Base-by-base conservation (phyloP, 192 early-diverging fungal genomes). In the Linnemannia zychae region DNA sequence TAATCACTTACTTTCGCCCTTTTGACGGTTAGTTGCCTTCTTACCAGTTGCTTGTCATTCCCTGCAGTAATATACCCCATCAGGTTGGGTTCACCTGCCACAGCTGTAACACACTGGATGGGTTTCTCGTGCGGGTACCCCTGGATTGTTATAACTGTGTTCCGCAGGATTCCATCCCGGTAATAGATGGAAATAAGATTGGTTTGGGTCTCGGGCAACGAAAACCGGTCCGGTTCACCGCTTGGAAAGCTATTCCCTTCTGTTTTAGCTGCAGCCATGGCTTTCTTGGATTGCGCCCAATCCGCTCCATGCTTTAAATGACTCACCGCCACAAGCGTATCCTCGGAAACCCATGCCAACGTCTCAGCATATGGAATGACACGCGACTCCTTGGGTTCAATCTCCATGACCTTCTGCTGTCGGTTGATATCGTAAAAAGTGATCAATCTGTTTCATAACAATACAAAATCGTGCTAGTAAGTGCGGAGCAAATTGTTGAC, bases 281-380 rank as follows among this genome's bases (percentile, higher is more conserved):
- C 6, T 7, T 71, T 46, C 24, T 36, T 36, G n/a, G 40, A 17
- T 49, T 11, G 7, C 9, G 47, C 48, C 75, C 75, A 77, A 7
- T 11, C 31, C 18, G 33, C 1, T 17, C 60, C 77, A 3, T 24
- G 3, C 49, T 79, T 79, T 65, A 85, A 46, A 60, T 79, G 83
- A 36, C 83, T 85, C 13, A 76, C 74, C 3, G 74, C 83, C 12
- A 79, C 77, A 66, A 85, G 24, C 6, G 76, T 74, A 40, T 85
- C 74, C 65, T 85, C 83, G 2, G 53, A 37, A 0, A 79, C 70
- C 83, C 83, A 85, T 17, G 68, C 38, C 18, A 85, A 24, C 4
- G 74, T 22, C 48, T 85, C 83, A 22, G 83, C 31, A 67, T 76
- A 85, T 6, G 83, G 83, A 18, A 85, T 78, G 9, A 79, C 72